phyloP scores from a whole-genome alignment of 345 rosid species.

The Sapria himalayana region DNA sequence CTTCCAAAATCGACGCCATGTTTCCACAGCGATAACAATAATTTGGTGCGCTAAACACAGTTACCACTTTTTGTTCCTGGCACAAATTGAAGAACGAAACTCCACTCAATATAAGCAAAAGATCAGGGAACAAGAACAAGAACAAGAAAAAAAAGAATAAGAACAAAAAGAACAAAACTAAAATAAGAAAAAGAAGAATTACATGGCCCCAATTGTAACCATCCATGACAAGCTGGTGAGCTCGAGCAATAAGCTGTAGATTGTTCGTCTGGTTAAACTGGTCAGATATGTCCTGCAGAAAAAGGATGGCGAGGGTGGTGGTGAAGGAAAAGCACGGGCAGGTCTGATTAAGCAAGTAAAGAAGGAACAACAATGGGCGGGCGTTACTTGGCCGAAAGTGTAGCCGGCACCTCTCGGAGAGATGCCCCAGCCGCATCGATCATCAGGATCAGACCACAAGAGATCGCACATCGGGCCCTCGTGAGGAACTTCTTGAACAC shows the following conservation, averaged over 20 bases:
- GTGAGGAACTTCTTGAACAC: slow-evolving; percentile 94
- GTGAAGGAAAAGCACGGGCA: neutral
- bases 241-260: slow-evolving; percentile 80
- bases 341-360: neutral
- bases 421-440: slow-evolving; percentile 93
- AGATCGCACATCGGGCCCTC: slow-evolving; percentile 99
- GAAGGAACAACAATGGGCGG: neutral
- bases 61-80: slow-evolving; percentile 94
- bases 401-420: slow-evolving; percentile 96
- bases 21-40: slow-evolving; percentile 96
- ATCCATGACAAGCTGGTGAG: slow-evolving; percentile 94
- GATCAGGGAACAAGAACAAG: slow-evolving; percentile 1
- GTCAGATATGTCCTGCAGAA: slow-evolving; percentile 73
- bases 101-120: slow-evolving; percentile 3
- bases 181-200: slow-evolving; percentile 10
- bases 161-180: neutral
- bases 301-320: neutral
- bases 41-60: slow-evolving; percentile 91
- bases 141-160: slow-evolving; percentile 1
- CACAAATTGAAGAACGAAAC: no score
- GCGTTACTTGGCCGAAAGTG: slow-evolving; percentile 94
- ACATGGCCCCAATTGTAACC: slow-evolving; percentile 98
- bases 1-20: slow-evolving; percentile 90
- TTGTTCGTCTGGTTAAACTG: slow-evolving; percentile 82
- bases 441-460: slow-evolving; percentile 97